Evolutionary conservation across 1,284 basidiomycete genomes (phyloP).

Genomic region (Naganishia albida): DNA sequence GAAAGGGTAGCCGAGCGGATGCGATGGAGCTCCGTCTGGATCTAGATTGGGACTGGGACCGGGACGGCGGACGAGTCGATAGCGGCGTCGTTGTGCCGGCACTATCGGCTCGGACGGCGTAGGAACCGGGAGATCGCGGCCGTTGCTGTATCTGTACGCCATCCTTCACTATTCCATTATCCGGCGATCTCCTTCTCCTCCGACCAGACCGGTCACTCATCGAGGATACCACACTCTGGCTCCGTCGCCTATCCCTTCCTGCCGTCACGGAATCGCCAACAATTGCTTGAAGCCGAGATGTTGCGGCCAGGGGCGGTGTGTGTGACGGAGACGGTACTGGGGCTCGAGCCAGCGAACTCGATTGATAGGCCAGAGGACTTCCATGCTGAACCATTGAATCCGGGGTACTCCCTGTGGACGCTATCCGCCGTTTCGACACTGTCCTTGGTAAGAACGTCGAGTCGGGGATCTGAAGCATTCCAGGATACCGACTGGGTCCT

Average conservation of each 20-base stretch:
- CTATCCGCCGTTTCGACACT: not conserved
- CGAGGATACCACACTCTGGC: not conserved
- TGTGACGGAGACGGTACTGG: not conserved
- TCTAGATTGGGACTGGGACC: not conserved
- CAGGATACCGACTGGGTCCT: conserved; percentile 20
- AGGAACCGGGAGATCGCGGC: not conserved
- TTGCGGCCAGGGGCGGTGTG: not conserved
- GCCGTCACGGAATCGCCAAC: not conserved
- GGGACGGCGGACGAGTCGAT: conserved; percentile 7
- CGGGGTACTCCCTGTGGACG: conserved; percentile 4
- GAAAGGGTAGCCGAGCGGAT: not conserved
- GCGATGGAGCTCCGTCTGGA: not conserved
- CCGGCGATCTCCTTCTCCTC: not conserved
- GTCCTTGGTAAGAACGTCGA: conserved; percentile 1
- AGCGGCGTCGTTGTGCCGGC: conserved; percentile 13
- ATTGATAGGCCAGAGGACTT: not conserved
- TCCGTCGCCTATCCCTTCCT: not conserved
- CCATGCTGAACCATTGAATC: not conserved
- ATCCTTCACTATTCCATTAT: not conserved
- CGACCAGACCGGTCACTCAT: not conserved
- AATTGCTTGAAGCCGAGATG: conserved; percentile 6
- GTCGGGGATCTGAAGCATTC: conserved; percentile 11
- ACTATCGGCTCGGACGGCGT: not conserved
- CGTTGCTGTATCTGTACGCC: not conserved
- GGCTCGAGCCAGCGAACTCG: not conserved